A percentile compares a stretch with the other conserved stretches of the same genome.
These are phyloP conservation scores for Cryptosporidium tyzzeri DNA, from an alignment of 169 alveolate species.

Conservation along the genomic window DNA sequence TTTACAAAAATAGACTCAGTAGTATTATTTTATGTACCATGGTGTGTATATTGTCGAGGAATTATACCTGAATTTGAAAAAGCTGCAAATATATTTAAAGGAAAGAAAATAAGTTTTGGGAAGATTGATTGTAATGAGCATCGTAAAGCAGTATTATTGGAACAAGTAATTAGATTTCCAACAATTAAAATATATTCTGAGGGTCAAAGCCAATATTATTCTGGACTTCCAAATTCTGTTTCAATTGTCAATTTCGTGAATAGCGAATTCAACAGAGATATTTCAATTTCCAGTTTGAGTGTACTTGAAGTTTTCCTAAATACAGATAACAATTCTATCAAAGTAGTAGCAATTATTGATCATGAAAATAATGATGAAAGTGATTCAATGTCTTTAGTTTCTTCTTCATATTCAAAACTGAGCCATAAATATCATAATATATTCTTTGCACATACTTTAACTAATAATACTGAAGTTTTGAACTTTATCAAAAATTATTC, in stretches of 20 bases:
- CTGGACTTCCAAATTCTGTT: constrained; percentile 54
- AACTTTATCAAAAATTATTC: background rate
- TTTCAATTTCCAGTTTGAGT: constrained; percentile 10
- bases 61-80: constrained; percentile 70
- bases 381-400: background rate
- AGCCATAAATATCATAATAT: constrained; percentile 51
- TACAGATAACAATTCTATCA: constrained; percentile 27
- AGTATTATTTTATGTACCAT: constrained; percentile 70
- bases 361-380: background rate
- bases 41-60: constrained; percentile 73
- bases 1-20: constrained; percentile 26
- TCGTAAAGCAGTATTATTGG: constrained; percentile 36
- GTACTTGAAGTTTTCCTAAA: constrained; percentile 6
- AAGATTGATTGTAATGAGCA: constrained; percentile 69
- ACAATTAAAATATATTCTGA: constrained; percentile 54
- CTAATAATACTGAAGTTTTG: constrained; percentile 43
- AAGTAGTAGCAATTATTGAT: constrained; percentile 48
- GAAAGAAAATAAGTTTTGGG: constrained; percentile 35
- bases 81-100: constrained; percentile 47
- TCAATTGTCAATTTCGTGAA: constrained; percentile 51
- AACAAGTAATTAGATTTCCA: constrained; percentile 61
- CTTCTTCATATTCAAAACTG: constrained; percentile 40
- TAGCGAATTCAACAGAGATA: constrained; percentile 48
- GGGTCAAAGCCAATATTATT: constrained; percentile 46
- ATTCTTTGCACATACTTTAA: constrained; percentile 39